phyloP scores from a whole-genome alignment of 2,329 filamentous ascomycete species.

The Colletotrichum costaricense region DNA sequence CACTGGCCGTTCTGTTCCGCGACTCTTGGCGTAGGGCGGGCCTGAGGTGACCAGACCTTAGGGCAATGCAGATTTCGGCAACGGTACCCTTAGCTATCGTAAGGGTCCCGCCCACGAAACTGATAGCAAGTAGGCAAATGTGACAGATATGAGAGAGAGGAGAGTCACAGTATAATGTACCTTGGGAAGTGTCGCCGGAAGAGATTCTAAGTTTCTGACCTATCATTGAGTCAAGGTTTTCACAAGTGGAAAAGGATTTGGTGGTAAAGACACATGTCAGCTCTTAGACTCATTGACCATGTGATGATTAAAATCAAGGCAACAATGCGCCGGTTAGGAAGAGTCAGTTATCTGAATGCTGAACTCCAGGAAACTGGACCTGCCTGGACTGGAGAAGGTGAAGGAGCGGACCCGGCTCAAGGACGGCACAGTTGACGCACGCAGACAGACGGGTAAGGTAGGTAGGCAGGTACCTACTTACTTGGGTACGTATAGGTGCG shows the following conservation, averaged over 20 bases:
- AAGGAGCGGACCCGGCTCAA: not conserved
- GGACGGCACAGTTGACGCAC: not conserved
- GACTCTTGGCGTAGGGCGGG: constrained; percentile 10
- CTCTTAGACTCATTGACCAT: not conserved
- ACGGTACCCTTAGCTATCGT: not conserved
- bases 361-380: not conserved
- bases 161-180: not conserved
- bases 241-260: too few relatives aligned
- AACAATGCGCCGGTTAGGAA: not conserved
- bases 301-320: not conserved
- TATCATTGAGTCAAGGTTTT: not conserved
- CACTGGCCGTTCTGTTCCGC: constrained; percentile 28
- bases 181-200: not conserved
- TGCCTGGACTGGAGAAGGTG: not conserved
- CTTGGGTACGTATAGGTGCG: not conserved
- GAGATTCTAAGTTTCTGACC: not conserved
- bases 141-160: not conserved
- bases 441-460: not conserved
- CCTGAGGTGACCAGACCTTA: not conserved
- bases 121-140: not conserved
- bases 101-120: not conserved
- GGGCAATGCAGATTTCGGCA: not conserved
- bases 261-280: too few relatives aligned
- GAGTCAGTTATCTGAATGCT: not conserved
- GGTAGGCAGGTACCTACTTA: not conserved